Base-by-base conservation (phyloP, 345 rosid genomes). In the Salix exigua region DNA sequence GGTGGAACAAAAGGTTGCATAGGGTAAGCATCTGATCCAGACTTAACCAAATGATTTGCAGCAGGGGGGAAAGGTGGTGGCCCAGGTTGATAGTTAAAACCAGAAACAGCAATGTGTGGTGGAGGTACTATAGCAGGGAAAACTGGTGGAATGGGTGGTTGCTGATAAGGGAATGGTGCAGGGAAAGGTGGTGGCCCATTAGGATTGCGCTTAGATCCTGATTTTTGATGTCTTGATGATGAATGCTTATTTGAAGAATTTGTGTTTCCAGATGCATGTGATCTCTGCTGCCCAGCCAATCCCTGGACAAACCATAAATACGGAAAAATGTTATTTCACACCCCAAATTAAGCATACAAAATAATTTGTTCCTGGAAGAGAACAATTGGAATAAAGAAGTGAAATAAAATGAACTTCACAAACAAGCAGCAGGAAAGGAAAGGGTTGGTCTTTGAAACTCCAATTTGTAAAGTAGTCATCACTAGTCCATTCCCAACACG, bases 91-190 rank as follows among this genome's bases (percentile, higher is more conserved):
- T 84, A 94, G 48, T 81, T 85, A 82, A 74, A 91, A 51, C 90
- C 95, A 66, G 94, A 84, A 80, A 88, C 82, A 26, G 91, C 83
- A 80, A 88, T 82, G 63, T 89, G 94, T 21, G 94, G 91, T 44
- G 86, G 90, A 80, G 91, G 89, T 62, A 81, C 78, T 89, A 89
- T 85, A 75, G 91, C 81, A 81, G 85, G 92, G 77, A 87, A 84
- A 77, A 88, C 77, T 72, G 86, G 86, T 5, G 84, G 88, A 62
- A 82, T 55, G 19, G 87, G 37, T 25, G 85, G 90, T 73, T 86
- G 96, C 77, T 78, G 84, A 78, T 89, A 91, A 50, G 93, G 87
- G 31, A 85, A 77, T 9, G 86, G 88, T 71, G 83, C 75, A 58
- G 91, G 84, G 76, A 88, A 91, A 70, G 91, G 89, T 70, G 92